Evolutionary conservation across 345 rosid species (phyloP), one percentile per base, ranked within the genome.

Genomic region (Cardamine occulta): DNA sequence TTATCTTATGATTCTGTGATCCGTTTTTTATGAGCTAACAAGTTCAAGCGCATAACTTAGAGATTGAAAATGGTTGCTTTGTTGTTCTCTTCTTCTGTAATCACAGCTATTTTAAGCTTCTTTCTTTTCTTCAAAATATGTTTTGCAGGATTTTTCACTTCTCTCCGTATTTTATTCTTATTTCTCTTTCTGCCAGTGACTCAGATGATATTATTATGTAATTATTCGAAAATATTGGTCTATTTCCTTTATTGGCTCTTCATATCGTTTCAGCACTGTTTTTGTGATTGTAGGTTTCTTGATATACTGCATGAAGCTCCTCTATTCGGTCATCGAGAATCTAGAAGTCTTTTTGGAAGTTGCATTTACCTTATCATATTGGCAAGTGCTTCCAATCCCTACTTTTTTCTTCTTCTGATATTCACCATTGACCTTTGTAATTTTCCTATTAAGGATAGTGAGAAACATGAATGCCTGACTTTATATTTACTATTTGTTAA

Each of bases 231-330:
- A 62, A 12, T 45, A 18, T 13, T 59, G 10, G 6, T 14, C 4
- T 15, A 5, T 37, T 11, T 23, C 26, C 60, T 35, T 23, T 21
- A 9, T 23, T 35, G 72, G 7, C 23, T 54, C 17, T 39, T 66
- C 39, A 74, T 56, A 26, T 65, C 19, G 23, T 58, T 67, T 76
- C 63, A 19, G 7, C 32, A 39, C 37, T 37, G 17, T 55, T 81
- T 69, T 15, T 77, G 61, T 55, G 35, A 55, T 45, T 73, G 37
- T 63, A 91, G 98, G 85, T 95, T 95, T 77, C 88, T 90, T 51
- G 97, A 95, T 82, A 95, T 95, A 79, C 85, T 95, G 53, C 96
- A 95, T 29, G 99, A 95, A 72, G 97, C 99, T 79, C 97, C 97
- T 65, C 74, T 95, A 45, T 86, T 89, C 8, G 97, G 93, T 74